These are phyloP conservation scores for Chrysoporthe austroafricana DNA, from an alignment of 2,329 filamentous ascomycete species.

Conservation along the genomic window DNA sequence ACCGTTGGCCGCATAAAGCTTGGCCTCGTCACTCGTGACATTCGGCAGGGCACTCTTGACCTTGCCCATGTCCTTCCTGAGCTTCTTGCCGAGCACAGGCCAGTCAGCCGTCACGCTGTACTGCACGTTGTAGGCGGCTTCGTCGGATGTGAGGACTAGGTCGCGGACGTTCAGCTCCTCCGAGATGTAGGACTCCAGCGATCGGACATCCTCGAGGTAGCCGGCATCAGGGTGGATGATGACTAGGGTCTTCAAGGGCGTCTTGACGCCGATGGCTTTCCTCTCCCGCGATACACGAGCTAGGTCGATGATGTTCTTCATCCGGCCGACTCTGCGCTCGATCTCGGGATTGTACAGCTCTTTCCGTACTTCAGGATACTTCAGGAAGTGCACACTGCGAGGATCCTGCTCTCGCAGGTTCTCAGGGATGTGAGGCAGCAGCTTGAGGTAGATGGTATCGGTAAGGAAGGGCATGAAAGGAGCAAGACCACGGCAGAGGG, in stretches of 20 bases:
- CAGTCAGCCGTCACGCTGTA: conserved; percentile 91
- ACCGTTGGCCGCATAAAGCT: conserved; percentile 73
- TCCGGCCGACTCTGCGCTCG: conserved; percentile 83
- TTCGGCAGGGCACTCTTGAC: conserved; percentile 88
- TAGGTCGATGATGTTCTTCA: conserved; percentile 96
- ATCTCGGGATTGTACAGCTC: conserved; percentile 87
- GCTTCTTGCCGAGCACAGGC: conserved; percentile 92
- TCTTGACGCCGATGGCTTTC: conserved; percentile 83
- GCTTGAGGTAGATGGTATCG: conserved; percentile 87
- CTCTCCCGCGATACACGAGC: conserved; percentile 85
- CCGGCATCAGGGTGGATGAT: conserved; percentile 83
- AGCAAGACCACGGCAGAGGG: conserved; percentile 82
- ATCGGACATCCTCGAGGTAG: conserved; percentile 85
- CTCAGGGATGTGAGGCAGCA: conserved; percentile 81
- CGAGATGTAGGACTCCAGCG: conserved; percentile 82
- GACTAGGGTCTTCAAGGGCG: conserved; percentile 84
- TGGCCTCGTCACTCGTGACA: conserved; percentile 79
- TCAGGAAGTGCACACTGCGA: conserved; percentile 88
- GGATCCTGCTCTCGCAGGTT: conserved; percentile 69
- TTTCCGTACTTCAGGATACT: conserved; percentile 85
- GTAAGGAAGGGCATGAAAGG: conserved; percentile 96
- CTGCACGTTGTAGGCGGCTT: conserved; percentile 88
- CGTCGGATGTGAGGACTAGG: conserved; percentile 81
- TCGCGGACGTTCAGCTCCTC: conserved; percentile 93
- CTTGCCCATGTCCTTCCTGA: conserved; percentile 90